These are phyloP conservation scores for Trichoderma atrobrunneum DNA, from an alignment of 2,329 filamentous ascomycete species.

Conservation along the genomic window DNA sequence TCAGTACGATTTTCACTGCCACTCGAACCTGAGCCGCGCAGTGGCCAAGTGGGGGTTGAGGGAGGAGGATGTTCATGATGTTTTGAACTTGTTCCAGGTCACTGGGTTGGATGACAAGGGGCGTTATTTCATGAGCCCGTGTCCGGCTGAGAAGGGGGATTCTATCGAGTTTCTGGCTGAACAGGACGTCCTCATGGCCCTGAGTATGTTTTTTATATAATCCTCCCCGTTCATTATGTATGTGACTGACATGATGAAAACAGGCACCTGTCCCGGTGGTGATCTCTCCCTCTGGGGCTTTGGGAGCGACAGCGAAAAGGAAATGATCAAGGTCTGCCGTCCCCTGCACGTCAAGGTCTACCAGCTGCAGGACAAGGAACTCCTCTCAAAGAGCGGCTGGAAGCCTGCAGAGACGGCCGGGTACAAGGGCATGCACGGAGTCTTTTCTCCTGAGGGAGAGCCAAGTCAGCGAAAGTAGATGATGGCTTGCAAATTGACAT, in stretches of 20 bases:
- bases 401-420: constrained; percentile 55
- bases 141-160: constrained; percentile 53
- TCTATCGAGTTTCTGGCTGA: constrained; percentile 79
- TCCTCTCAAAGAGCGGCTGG: constrained; percentile 59
- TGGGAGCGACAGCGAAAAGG: constrained; percentile 63
- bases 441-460: constrained; percentile 27
- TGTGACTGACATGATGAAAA: neutral
- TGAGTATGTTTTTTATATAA: constrained; percentile 41
- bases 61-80: constrained; percentile 78
- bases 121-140: constrained; percentile 72
- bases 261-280: constrained; percentile 72
- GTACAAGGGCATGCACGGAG: constrained; percentile 66
- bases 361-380: constrained; percentile 50
- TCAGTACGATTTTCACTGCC: constrained; percentile 78
- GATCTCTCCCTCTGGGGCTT: constrained; percentile 82
- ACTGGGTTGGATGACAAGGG: constrained; percentile 71
- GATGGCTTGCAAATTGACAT: neutral
- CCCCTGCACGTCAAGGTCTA: constrained; percentile 74
- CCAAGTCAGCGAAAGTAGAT: neutral
- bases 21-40: constrained; percentile 75
- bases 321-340: constrained; percentile 68
- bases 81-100: constrained; percentile 83
- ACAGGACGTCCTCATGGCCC: constrained; percentile 64
- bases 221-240: neutral
- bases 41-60: constrained; percentile 65